Conservation (phyloP, 2,329 filamentous ascomycete genomes). For the Alternaria arborescens region DNA sequence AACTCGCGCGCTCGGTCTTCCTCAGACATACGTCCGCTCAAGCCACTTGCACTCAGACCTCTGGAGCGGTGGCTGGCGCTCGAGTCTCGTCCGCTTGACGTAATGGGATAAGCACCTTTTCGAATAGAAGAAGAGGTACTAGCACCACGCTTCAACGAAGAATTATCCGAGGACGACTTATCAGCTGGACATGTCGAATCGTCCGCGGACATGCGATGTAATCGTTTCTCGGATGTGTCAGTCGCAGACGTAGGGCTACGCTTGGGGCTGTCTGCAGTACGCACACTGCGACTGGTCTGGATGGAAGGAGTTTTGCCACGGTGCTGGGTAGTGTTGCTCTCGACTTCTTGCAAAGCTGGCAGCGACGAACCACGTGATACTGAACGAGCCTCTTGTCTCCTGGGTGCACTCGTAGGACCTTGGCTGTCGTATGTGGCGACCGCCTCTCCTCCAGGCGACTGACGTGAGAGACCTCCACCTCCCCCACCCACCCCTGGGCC, state of each 20-base stretch:
- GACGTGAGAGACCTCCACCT: too few relatives aligned
- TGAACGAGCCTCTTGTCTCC: constrained; percentile 33
- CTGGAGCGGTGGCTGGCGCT: constrained; percentile 43
- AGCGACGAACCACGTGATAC: constrained; percentile 36
- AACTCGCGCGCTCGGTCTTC: constrained; percentile 56
- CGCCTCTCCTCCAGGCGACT: neutral
- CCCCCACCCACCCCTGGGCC: too few relatives aligned
- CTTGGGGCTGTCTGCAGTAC: constrained; percentile 25
- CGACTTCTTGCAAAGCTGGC: constrained; percentile 43
- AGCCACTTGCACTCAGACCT: constrained; percentile 24
- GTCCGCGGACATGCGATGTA: constrained; percentile 34
- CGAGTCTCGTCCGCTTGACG: constrained; percentile 47
- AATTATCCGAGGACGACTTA: constrained; percentile 37
- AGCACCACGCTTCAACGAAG: constrained; percentile 41
- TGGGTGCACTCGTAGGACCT: constrained; percentile 21
- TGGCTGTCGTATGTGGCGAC: constrained; percentile 11
- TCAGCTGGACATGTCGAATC: constrained; percentile 33
- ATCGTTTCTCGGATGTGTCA: constrained; percentile 26
- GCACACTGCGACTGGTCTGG: constrained; percentile 18
- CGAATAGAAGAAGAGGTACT: constrained; percentile 44
- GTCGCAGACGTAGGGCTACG: constrained; percentile 25
- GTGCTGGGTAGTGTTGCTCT: constrained; percentile 20
- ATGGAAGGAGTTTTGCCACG: constrained; percentile 17
- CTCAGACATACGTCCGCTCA: constrained; percentile 48
- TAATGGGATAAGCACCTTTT: constrained; percentile 40